phyloP scores from a whole-genome alignment of 192 early-diverging fungal species.

The Linnemannia zychae region DNA sequence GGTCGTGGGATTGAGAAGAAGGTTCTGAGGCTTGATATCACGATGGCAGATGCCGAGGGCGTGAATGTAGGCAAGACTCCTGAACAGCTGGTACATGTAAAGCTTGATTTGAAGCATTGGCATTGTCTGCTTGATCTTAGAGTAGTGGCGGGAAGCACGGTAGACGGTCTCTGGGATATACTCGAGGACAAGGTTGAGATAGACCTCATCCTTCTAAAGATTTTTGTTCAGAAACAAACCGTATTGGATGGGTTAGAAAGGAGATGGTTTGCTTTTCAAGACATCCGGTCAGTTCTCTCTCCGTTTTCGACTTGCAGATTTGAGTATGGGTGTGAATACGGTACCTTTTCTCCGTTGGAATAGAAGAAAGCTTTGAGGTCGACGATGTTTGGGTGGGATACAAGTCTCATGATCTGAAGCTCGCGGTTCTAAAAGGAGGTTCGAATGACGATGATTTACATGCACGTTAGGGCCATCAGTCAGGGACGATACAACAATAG shows the following conservation, averaged over 20 bases:
- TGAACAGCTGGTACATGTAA: slow-evolving; percentile 99
- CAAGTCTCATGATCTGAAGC: slow-evolving; percentile 93
- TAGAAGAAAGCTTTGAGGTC: slow-evolving; percentile 94
- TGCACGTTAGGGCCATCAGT: slow-evolving; percentile 18
- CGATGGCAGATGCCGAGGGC: slow-evolving; percentile 98
- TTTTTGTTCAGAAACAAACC: background rate
- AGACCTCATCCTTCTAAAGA: slow-evolving; percentile 89
- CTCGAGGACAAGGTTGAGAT: slow-evolving; percentile 95
- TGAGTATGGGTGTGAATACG: background rate
- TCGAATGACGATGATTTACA: slow-evolving; percentile 5
- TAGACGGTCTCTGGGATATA: slow-evolving; percentile 98
- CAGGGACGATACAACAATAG: background rate
- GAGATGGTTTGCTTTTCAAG: background rate
- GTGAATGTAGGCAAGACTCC: slow-evolving; percentile 97
- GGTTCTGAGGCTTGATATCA: slow-evolving; percentile 99
- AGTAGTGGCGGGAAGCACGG: slow-evolving; percentile 90
- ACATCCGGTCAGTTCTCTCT: background rate
- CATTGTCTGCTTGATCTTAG: slow-evolving; percentile 94
- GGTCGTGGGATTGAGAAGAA: slow-evolving; percentile 89
- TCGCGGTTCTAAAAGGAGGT: slow-evolving; percentile 82
- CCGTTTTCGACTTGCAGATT: slow-evolving; percentile 8
- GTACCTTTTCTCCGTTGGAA: slow-evolving; percentile 90
- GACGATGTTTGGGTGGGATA: slow-evolving; percentile 94
- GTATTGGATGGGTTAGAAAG: background rate
- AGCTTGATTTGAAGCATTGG: slow-evolving; percentile 96